Percentiles rank a stretch among this genome's conserved stretches.
Conservation (phyloP, 345 rosid genomes). For the Rhizophora apiculata region DNA sequence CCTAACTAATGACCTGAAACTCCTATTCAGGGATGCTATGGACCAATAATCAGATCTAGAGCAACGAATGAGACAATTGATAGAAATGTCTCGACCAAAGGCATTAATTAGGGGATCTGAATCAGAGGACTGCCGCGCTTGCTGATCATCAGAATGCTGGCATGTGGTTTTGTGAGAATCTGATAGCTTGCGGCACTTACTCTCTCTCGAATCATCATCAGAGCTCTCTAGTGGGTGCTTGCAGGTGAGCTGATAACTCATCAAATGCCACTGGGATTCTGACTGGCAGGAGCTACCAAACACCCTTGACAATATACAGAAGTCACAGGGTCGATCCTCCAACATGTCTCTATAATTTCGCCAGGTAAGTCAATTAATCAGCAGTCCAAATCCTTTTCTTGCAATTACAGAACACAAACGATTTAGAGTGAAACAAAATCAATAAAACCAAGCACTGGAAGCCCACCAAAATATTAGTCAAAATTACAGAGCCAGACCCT, state of each 20-base stretch:
- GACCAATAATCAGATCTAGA: constrained; percentile 82
- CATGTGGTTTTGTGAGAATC: constrained; percentile 15
- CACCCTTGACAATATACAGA: constrained; percentile 51
- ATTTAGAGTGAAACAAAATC: neutral
- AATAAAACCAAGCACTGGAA: constrained; percentile 17
- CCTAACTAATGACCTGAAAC: constrained; percentile 64
- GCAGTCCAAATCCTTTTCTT: constrained; percentile 16
- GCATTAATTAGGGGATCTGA: constrained; percentile 59
- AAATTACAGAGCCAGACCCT: neutral
- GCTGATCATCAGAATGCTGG: constrained; percentile 15
- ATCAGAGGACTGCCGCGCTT: constrained; percentile 49
- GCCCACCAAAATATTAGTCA: constrained; percentile 3
- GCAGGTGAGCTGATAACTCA: constrained; percentile 39
- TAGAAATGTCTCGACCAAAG: constrained; percentile 74
- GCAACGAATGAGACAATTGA: constrained; percentile 63
- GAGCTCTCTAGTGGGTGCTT: constrained; percentile 47
- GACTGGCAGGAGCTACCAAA: constrained; percentile 64
- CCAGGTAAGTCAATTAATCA: constrained; percentile 13
- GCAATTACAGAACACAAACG: neutral
- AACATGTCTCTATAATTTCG: constrained; percentile 51
- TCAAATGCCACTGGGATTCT: constrained; percentile 59
- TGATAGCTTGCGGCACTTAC: constrained; percentile 32
- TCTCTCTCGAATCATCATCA: constrained; percentile 32
- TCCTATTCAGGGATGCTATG: constrained; percentile 57
- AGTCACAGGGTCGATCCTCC: constrained; percentile 50